These are phyloP conservation scores for Neofusicoccum kwambonambiense DNA, from an alignment of 2,329 filamentous ascomycete genomes.

Conservation along the genomic window DNA sequence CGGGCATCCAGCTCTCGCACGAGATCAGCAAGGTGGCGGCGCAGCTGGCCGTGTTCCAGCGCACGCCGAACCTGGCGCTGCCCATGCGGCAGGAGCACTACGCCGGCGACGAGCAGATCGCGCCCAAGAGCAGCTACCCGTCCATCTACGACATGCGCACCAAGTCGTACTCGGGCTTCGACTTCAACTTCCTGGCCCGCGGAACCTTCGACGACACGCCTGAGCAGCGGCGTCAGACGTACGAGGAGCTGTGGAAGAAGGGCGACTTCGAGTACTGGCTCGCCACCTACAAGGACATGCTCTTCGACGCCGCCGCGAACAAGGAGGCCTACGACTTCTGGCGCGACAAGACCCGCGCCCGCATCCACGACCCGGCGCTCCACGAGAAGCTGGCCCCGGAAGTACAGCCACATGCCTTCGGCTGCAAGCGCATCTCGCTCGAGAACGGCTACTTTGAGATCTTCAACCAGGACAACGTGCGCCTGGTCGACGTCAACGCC, in stretches of 20 bases:
- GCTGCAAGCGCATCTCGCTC: conserved; percentile 22
- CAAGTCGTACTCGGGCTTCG: conserved; percentile 24
- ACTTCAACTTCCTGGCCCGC: conserved; percentile 24
- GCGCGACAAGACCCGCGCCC: conserved; percentile 26
- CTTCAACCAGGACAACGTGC: conserved; percentile 44
- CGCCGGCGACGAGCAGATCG: neutral
- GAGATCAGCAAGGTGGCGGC: conserved; percentile 26
- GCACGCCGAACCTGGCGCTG: conserved; percentile 31
- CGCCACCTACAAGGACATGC: conserved; percentile 24
- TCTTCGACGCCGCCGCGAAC: conserved; percentile 26
- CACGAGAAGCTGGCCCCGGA: conserved; percentile 23
- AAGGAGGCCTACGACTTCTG: conserved; percentile 27
- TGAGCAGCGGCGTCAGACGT: conserved; percentile 20
- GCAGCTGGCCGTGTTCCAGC: conserved; percentile 25
- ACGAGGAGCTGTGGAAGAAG: conserved; percentile 19
- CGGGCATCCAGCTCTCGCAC: conserved; percentile 29
- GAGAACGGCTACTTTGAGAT: conserved; percentile 37
- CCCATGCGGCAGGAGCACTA: conserved; percentile 23
- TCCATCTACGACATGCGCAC: conserved; percentile 40
- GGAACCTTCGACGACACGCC: conserved; percentile 21
- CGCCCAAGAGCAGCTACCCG: conserved; percentile 30
- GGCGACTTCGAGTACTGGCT: conserved; percentile 34
- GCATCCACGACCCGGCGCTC: conserved; percentile 23
- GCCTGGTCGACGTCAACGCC: conserved; percentile 41
- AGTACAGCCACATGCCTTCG: conserved; percentile 25